phyloP scores from a whole-genome alignment of 371 early-diverging fungal species.

The Mucor racemosus region DNA sequence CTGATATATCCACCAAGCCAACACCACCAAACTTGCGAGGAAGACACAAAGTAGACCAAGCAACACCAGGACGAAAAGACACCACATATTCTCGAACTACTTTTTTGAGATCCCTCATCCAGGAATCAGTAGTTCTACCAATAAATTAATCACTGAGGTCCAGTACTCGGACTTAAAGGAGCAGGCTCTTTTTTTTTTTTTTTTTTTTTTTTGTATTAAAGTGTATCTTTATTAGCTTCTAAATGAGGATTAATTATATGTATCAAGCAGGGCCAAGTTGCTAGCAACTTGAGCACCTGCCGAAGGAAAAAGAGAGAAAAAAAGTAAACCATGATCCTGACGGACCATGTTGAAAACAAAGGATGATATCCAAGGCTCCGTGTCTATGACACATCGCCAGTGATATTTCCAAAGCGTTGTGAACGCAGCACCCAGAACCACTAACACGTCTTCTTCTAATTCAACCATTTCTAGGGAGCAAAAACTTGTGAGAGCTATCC shows the following conservation, averaged over 20 bases:
- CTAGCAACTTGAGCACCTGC: too few relatives aligned
- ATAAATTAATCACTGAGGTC: too few relatives aligned
- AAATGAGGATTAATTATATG: too few relatives aligned
- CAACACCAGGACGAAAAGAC: neutral
- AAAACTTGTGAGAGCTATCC: neutral
- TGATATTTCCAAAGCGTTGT: neutral
- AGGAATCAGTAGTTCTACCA: neutral
- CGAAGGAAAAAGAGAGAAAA: neutral
- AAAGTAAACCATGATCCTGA: neutral
- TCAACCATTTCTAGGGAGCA: neutral
- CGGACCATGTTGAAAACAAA: neutral
- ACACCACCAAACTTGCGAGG: conserved; percentile 6
- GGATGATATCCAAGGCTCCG: neutral
- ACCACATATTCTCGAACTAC: neutral
- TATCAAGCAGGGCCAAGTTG: too few relatives aligned
- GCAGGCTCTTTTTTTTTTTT: too few relatives aligned
- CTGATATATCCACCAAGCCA: neutral
- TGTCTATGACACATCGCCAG: neutral
- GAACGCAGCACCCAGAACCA: neutral
- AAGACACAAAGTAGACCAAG: conserved; percentile 6
- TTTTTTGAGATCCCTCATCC: neutral
- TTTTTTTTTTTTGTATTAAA: too few relatives aligned
- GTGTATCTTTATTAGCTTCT: too few relatives aligned
- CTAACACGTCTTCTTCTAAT: neutral
- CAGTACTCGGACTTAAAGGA: too few relatives aligned